Conservation (phyloP, 179 eudicot species). For the Heliamphora pulchella region DNA sequence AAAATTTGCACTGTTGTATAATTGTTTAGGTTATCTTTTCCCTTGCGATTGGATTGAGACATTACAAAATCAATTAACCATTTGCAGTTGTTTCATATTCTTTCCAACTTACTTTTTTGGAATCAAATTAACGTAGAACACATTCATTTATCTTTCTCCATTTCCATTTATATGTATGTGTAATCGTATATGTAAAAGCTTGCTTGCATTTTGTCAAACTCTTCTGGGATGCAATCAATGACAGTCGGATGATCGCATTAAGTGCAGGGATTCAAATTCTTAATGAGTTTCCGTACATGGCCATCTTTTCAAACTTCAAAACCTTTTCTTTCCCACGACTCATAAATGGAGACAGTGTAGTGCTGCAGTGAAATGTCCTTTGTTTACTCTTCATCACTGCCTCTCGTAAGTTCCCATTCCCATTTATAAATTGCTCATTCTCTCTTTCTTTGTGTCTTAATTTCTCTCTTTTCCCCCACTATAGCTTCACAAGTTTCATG, state of each 20-base stretch:
- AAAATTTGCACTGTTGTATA: too few species aligned
- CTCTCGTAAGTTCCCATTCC: background rate
- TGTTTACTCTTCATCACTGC: constrained; percentile 8
- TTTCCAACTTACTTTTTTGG: too few species aligned
- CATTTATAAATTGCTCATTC: background rate
- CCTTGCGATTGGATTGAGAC: too few species aligned
- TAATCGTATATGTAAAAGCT: too few species aligned
- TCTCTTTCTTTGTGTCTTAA: background rate
- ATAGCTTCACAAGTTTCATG: constrained; percentile 19
- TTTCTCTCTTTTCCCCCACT: background rate
- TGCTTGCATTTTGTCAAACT: too few species aligned
- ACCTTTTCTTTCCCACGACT: background rate
- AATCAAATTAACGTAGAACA: too few species aligned
- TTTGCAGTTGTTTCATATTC: too few species aligned
- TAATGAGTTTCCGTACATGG: background rate
- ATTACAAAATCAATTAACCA: too few species aligned
- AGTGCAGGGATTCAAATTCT: background rate
- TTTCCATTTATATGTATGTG: too few species aligned
- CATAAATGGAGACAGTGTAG: constrained; percentile 48
- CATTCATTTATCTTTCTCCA: too few species aligned
- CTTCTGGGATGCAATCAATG: too few species aligned
- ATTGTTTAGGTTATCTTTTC: too few species aligned
- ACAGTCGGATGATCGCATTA: background rate
- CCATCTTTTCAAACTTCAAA: background rate
- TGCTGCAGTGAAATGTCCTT: constrained; percentile 21